Percentiles rank a stretch among this genome's conserved stretches.
Conservation (phyloP, 768 basidiomycete genomes). For the Lactarius sanguifluus region DNA sequence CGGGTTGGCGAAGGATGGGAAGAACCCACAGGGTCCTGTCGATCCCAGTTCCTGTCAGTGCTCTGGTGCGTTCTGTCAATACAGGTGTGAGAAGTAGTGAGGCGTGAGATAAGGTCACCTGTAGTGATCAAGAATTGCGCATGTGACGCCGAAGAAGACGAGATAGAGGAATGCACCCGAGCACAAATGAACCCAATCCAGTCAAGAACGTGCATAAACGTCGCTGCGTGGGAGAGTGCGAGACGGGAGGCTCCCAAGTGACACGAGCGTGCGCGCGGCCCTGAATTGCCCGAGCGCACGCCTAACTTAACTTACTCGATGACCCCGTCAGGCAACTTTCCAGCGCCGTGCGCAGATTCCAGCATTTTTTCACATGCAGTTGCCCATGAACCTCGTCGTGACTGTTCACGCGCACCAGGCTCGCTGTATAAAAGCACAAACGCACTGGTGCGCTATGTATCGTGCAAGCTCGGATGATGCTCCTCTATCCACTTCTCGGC, state of each 20-base stretch:
- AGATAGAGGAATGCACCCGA: neutral
- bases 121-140: neutral
- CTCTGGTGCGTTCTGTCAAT: neutral
- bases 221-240: neutral
- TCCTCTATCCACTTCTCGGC: constrained; percentile 82
- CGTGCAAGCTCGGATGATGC: constrained; percentile 36
- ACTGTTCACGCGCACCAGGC: constrained; percentile 55
- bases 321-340: constrained; percentile 67
- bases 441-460: no score
- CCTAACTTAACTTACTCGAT: constrained; percentile 82
- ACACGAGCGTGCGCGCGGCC: no score
- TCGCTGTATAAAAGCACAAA: no score
- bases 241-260: neutral
- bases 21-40: neutral
- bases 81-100: neutral
- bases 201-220: neutral
- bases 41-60: neutral
- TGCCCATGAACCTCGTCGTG: constrained; percentile 48
- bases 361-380: constrained; percentile 63
- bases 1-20: neutral
- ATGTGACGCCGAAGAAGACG: neutral
- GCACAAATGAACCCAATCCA: neutral
- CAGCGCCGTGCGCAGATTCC: constrained; percentile 53
- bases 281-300: constrained; percentile 63
- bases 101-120: neutral